These are phyloP conservation scores for Arthrobotrys iridis DNA, from an alignment of 2,329 filamentous ascomycete genomes.

Conservation along the genomic window DNA sequence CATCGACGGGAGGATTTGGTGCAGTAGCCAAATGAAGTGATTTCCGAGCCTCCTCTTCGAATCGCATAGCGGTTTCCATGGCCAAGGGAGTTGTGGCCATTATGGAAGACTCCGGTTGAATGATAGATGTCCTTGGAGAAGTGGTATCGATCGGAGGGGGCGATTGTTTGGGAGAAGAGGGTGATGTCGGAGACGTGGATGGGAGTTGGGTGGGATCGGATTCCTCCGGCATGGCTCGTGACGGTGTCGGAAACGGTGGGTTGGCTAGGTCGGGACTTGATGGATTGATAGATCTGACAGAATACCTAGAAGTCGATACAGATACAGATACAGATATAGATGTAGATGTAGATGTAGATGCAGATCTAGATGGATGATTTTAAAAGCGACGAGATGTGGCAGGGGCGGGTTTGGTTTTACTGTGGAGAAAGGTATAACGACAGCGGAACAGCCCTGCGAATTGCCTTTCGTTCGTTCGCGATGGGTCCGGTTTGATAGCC, in stretches of 20 bases:
- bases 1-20: background rate
- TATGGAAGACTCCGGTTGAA: slow-evolving; percentile 36
- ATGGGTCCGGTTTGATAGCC: background rate
- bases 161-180: slow-evolving; percentile 54
- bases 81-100: slow-evolving; percentile 45
- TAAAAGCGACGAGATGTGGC: no score
- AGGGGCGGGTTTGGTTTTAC: no score
- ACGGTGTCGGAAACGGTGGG: background rate
- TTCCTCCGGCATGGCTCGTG: slow-evolving; percentile 31
- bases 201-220: slow-evolving; percentile 18
- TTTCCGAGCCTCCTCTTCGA: slow-evolving; percentile 46
- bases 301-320: background rate
- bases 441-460: background rate
- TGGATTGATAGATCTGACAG: no score
- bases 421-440: no score
- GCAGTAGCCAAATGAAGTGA: slow-evolving; percentile 5
- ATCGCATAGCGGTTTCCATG: slow-evolving; percentile 51
- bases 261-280: background rate
- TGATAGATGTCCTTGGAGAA: slow-evolving; percentile 19
- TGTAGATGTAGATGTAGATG: background rate
- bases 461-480: background rate
- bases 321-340: background rate
- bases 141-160: slow-evolving; percentile 41
- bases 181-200: slow-evolving; percentile 42
- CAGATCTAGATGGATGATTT: no score